Percentiles rank a stretch among this genome's conserved stretches.
phyloP scores from a whole-genome alignment of 208 protist genomes.

The Crithidia expoeki region DNA sequence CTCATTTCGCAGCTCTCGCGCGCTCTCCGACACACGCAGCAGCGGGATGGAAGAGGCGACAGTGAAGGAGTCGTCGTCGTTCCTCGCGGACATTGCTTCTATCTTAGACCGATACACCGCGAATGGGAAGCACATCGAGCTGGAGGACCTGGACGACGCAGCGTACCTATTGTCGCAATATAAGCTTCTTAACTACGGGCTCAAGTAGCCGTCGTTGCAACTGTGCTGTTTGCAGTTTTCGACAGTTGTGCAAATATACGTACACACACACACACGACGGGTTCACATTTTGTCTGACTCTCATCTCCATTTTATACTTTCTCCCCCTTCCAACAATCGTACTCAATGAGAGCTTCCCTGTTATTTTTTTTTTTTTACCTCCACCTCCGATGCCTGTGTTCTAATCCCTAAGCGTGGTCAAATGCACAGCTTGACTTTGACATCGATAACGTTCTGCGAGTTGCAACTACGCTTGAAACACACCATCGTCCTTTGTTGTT shows the following conservation, averaged over 20 bases:
- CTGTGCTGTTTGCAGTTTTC: too few relatives aligned
- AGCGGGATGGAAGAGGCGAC: constrained; percentile 1
- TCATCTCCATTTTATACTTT: too few relatives aligned
- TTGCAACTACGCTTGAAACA: too few relatives aligned
- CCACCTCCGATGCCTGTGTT: too few relatives aligned
- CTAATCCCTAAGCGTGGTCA: too few relatives aligned
- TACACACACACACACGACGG: too few relatives aligned
- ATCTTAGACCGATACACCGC: constrained; percentile 46
- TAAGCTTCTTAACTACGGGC: constrained; percentile 57
- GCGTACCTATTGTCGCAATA: constrained; percentile 60
- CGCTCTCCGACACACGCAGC: constrained; percentile 5
- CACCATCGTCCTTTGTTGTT: too few relatives aligned
- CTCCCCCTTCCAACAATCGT: not conserved
- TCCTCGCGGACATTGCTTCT: constrained; percentile 58
- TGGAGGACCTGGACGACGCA: constrained; percentile 58
- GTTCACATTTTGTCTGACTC: too few relatives aligned
- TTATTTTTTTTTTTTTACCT: too few relatives aligned
- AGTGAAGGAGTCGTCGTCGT: constrained; percentile 29
- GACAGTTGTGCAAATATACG: too few relatives aligned
- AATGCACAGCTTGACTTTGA: too few relatives aligned
- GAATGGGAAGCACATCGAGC: constrained; percentile 41
- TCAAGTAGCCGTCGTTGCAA: constrained; percentile 26
- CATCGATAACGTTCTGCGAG: too few relatives aligned
- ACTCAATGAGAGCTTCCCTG: not conserved
- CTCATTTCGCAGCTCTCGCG: constrained; percentile 2